These are phyloP conservation scores for Chlorokybus atmophyticus DNA, from an alignment of 139 green algal species.

Conservation along the genomic window DNA sequence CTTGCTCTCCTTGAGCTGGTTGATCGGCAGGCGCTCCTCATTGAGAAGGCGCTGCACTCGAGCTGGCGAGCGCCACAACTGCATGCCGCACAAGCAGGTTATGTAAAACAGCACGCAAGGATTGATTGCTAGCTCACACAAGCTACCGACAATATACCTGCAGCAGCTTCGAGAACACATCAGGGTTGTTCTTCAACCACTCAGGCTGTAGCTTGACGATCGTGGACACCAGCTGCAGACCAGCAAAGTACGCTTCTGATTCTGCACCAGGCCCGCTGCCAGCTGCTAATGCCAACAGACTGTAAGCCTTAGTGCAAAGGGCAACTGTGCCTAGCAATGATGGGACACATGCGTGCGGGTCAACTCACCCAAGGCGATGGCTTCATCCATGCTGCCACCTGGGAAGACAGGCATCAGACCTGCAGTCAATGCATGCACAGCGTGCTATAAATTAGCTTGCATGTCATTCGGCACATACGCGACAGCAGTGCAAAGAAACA, in stretches of 20 bases:
- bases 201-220: slow-evolving; percentile 54
- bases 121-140: not conserved
- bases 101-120: too few relatives aligned
- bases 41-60: slow-evolving; percentile 9
- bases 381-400: too few relatives aligned
- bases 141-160: not conserved
- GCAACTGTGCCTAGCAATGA: too few relatives aligned
- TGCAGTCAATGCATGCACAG: too few relatives aligned
- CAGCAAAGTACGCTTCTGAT: slow-evolving; percentile 35
- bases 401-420: too few relatives aligned
- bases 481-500: too few relatives aligned
- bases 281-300: not conserved
- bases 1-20: slow-evolving; percentile 62
- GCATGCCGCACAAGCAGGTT: too few relatives aligned
- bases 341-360: too few relatives aligned
- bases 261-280: not conserved
- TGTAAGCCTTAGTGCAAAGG: too few relatives aligned
- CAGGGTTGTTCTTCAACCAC: slow-evolving; percentile 20
- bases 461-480: too few relatives aligned
- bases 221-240: slow-evolving; percentile 58
- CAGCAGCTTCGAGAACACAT: slow-evolving; percentile 20
- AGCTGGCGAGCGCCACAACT: slow-evolving; percentile 19
- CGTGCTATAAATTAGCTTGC: too few relatives aligned
- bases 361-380: too few relatives aligned
- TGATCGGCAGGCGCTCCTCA: slow-evolving; percentile 24